These are phyloP conservation scores for Aspergillus arachidicola DNA, from an alignment of 2,329 filamentous ascomycete species.

Conservation along the genomic window DNA sequence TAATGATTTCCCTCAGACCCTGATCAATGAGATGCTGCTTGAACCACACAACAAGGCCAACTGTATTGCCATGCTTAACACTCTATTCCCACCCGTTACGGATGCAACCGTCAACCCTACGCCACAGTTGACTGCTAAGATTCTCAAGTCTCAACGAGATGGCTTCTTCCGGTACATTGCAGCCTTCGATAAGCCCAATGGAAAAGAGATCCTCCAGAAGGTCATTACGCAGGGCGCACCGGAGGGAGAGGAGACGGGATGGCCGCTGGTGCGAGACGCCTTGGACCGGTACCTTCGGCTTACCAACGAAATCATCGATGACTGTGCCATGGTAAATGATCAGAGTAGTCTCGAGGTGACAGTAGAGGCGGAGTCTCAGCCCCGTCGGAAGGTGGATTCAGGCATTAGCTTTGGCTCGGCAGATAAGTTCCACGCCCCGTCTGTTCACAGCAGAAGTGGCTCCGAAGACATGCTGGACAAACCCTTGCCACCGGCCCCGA, in stretches of 20 bases:
- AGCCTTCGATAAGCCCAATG: slow-evolving; percentile 56
- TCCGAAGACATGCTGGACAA: slow-evolving; percentile 41
- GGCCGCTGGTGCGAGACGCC: slow-evolving; percentile 52
- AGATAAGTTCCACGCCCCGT: slow-evolving; percentile 39
- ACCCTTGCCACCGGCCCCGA: slow-evolving; percentile 43
- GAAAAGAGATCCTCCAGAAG: slow-evolving; percentile 54
- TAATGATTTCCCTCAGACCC: slow-evolving; percentile 45
- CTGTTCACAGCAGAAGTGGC: slow-evolving; percentile 40
- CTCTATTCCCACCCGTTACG: slow-evolving; percentile 62
- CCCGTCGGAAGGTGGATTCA: slow-evolving; percentile 61
- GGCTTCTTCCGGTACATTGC: slow-evolving; percentile 65
- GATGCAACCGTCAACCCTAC: slow-evolving; percentile 50
- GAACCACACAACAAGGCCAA: slow-evolving; percentile 66
- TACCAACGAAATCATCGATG: slow-evolving; percentile 63
- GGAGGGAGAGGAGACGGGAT: slow-evolving; percentile 57
- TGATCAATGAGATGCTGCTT: slow-evolving; percentile 67
- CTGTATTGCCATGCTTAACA: slow-evolving; percentile 69
- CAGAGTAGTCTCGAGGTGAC: slow-evolving; percentile 40
- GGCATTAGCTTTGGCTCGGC: slow-evolving; percentile 61
- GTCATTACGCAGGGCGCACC: slow-evolving; percentile 58
- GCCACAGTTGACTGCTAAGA: slow-evolving; percentile 53
- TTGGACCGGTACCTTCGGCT: slow-evolving; percentile 62
- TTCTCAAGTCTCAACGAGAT: slow-evolving; percentile 60
- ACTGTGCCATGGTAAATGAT: slow-evolving; percentile 56
- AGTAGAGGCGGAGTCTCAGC: slow-evolving; percentile 27